A percentile compares a stretch with the other conserved stretches of the same genome.
Conservation (phyloP, 768 basidiomycete genomes). For the Suillus americanus region DNA sequence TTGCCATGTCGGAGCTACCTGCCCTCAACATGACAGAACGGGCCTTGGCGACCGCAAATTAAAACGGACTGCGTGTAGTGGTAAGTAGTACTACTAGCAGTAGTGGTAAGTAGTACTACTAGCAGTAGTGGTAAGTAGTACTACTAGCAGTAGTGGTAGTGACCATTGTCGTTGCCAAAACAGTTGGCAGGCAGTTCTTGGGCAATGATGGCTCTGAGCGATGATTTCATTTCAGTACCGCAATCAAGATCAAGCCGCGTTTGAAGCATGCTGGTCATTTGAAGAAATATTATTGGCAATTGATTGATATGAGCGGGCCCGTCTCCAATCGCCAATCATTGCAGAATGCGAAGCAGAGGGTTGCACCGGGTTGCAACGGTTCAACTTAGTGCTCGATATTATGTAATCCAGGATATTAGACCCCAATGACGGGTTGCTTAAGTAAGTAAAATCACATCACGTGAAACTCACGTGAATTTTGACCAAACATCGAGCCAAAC, state of each 20-base stretch:
- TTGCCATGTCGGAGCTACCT: neutral
- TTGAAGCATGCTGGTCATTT: neutral
- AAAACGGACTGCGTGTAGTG: neutral
- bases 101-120: neutral
- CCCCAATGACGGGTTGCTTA: neutral
- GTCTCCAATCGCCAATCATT: neutral
- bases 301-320: neutral
- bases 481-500: slow-evolving; percentile 33
- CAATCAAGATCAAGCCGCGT: neutral
- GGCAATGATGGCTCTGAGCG: neutral
- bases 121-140: neutral
- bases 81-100: neutral
- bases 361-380: neutral
- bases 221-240: neutral
- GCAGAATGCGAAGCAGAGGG: neutral
- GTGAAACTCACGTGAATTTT: slow-evolving; percentile 30
- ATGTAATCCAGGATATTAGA: too few relatives aligned
- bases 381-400: neutral
- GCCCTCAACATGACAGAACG: neutral
- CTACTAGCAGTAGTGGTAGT: neutral
- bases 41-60: neutral
- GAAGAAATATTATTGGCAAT: neutral
- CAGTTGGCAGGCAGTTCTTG: neutral
- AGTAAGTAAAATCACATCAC: slow-evolving; percentile 14
- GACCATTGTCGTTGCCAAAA: neutral